These are phyloP conservation scores for Sisymbrium irio DNA, from an alignment of 345 rosid genomes.

Conservation along the genomic window DNA sequence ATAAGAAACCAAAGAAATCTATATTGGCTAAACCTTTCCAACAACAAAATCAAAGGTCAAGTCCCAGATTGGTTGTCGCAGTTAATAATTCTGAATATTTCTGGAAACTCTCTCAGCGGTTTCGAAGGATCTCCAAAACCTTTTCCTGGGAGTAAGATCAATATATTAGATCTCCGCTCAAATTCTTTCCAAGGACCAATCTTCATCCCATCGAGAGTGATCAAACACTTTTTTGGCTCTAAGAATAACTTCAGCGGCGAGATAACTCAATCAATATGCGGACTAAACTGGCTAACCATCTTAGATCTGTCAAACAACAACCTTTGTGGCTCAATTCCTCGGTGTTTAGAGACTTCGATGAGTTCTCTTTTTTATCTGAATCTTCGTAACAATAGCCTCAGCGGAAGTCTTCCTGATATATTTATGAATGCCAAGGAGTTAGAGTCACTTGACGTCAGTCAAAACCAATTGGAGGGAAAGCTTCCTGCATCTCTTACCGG, in stretches of 20 bases:
- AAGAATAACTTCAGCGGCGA: neutral
- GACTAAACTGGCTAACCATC: neutral
- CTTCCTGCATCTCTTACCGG: neutral
- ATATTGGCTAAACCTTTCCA: neutral
- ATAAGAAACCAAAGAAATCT: neutral
- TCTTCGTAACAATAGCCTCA: neutral
- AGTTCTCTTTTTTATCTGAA: neutral
- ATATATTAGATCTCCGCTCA: neutral
- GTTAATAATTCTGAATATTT: neutral
- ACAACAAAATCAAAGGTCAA: neutral
- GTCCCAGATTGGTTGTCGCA: neutral
- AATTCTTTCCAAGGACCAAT: slow-evolving; percentile 5
- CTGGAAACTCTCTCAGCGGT: neutral
- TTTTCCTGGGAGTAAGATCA: neutral
- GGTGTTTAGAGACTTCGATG: neutral
- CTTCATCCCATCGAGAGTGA: neutral
- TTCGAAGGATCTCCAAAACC: neutral
- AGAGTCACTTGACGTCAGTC: neutral
- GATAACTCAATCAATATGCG: neutral
- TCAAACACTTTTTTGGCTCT: neutral
- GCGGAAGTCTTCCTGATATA: neutral
- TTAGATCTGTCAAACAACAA: slow-evolving; percentile 1
- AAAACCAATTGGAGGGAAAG: neutral
- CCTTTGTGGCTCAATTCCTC: neutral
- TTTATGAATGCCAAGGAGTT: neutral